phyloP scores from a whole-genome alignment of 2,329 filamentous ascomycete species.

The Penicillium sp. region DNA sequence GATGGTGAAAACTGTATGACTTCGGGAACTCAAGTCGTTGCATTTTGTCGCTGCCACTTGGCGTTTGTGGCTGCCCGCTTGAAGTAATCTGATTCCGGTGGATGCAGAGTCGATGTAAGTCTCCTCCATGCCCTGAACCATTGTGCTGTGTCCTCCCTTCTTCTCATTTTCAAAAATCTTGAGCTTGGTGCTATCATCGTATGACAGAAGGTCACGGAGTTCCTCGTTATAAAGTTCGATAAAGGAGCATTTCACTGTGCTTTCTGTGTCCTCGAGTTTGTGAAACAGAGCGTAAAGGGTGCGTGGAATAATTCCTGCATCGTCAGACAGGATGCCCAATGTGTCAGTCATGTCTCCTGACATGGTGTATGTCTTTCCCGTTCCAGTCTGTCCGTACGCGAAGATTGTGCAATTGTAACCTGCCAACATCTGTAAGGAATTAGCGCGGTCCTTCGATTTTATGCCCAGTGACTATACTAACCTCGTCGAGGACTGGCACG shows the following conservation, averaged over 20 bases:
- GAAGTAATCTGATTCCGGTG: conserved; percentile 83
- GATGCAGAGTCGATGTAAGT: conserved; percentile 81
- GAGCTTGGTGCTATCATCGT: conserved; percentile 78
- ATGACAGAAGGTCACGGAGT: conserved; percentile 79
- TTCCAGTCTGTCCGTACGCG: conserved; percentile 96
- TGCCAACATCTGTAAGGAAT: conserved; percentile 68
- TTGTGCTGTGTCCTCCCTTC: conserved; percentile 75
- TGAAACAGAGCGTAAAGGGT: conserved; percentile 83
- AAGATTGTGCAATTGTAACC: conserved; percentile 99
- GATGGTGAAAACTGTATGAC: conserved; percentile 96
- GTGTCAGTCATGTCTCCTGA: conserved; percentile 93
- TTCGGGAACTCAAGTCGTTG: conserved; percentile 95
- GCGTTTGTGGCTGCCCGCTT: conserved; percentile 84
- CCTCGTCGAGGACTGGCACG: conserved; percentile 87
- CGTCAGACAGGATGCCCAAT: conserved; percentile 80
- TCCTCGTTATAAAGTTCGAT: conserved; percentile 99
- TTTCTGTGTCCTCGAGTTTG: conserved; percentile 79
- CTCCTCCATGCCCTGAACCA: conserved; percentile 98
- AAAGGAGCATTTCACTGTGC: conserved; percentile 94
- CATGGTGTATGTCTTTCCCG: conserved; percentile 99
- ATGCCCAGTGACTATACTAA: conserved; percentile 41
- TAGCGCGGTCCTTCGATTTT: neutral
- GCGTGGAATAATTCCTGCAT: conserved; percentile 91
- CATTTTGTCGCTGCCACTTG: conserved; percentile 99
- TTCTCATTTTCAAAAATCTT: conserved; percentile 91